Evolutionary conservation across 768 basidiomycete genomes (phyloP).

Genomic region (Termitomyces titanicus): DNA sequence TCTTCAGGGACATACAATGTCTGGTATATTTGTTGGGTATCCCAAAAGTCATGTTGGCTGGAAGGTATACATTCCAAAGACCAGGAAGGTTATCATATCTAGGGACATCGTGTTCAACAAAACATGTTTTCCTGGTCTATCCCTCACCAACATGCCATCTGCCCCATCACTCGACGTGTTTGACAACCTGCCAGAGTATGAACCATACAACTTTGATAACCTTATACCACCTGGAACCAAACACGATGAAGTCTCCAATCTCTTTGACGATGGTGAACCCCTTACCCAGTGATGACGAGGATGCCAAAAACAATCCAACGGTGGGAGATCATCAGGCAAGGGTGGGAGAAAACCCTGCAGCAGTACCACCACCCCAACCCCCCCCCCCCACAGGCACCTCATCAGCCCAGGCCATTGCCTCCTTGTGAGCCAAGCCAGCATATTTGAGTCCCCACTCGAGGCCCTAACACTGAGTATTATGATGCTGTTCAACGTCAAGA

Average conservation of each 20-base stretch:
- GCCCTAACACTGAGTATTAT: not conserved
- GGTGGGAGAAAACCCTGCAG: too few relatives aligned
- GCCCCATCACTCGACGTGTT: too few relatives aligned
- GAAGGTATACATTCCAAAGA: constrained; percentile 23
- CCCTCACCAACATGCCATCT: not conserved
- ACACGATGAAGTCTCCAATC: too few relatives aligned
- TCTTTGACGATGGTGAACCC: too few relatives aligned
- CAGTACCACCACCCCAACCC: too few relatives aligned
- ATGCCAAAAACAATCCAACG: too few relatives aligned
- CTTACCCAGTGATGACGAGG: too few relatives aligned
- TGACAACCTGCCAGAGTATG: too few relatives aligned
- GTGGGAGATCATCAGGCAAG: too few relatives aligned
- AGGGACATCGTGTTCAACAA: constrained; percentile 27
- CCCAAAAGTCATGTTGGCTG: constrained; percentile 20
- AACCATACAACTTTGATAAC: too few relatives aligned
- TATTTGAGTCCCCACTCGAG: not conserved
- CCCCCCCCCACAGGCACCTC: not conserved
- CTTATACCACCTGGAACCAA: too few relatives aligned
- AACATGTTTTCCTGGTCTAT: constrained; percentile 20
- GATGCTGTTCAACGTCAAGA: not conserved
- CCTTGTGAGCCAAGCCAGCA: not conserved
- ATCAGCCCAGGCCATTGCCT: too few relatives aligned
- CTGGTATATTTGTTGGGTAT: constrained; percentile 25
- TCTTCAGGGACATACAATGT: constrained; percentile 17
- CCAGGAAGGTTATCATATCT: constrained; percentile 17